Evolutionary conservation across 2,329 filamentous ascomycete species (phyloP).

Genomic region (Sporothrix sp.): DNA sequence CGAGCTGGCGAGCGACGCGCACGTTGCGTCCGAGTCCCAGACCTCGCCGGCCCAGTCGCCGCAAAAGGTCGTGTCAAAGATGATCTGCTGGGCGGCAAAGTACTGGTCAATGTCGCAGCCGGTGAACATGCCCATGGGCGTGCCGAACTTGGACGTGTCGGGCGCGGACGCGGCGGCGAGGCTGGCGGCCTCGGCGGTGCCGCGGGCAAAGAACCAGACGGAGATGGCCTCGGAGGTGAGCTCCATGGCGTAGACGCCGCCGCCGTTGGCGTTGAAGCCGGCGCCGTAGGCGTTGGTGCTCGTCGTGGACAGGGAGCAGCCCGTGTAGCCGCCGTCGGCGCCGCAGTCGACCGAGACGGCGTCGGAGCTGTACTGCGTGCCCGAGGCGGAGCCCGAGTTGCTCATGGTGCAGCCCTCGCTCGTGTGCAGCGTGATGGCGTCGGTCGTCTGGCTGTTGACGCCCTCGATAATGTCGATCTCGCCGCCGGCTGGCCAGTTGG

Average conservation of each 20-base stretch:
- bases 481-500: slow-evolving; percentile 58
- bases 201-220: slow-evolving; percentile 73
- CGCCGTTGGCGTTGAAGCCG: slow-evolving; percentile 59
- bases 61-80: slow-evolving; percentile 79
- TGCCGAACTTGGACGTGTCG: slow-evolving; percentile 58
- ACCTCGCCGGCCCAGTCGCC: slow-evolving; percentile 74
- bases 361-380: slow-evolving; percentile 33
- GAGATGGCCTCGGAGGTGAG: slow-evolving; percentile 65
- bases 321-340: slow-evolving; percentile 33
- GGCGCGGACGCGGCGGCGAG: slow-evolving; percentile 44
- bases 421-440: slow-evolving; percentile 62
- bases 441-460: slow-evolving; percentile 51
- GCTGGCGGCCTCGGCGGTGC: slow-evolving; percentile 21
- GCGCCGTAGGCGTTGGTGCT: slow-evolving; percentile 51
- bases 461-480: slow-evolving; percentile 79
- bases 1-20: slow-evolving; percentile 48
- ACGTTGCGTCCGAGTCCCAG: slow-evolving; percentile 50
- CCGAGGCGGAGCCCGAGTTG: slow-evolving; percentile 36
- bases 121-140: slow-evolving; percentile 57
- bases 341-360: slow-evolving; percentile 26
- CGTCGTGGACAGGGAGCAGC: slow-evolving; percentile 48
- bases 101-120: slow-evolving; percentile 61
- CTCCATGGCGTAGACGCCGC: slow-evolving; percentile 65
- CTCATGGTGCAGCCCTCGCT: slow-evolving; percentile 47
- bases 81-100: slow-evolving; percentile 65